phyloP scores from a whole-genome alignment of 192 early-diverging fungal genomes.

The Linnemannia hyalina region DNA sequence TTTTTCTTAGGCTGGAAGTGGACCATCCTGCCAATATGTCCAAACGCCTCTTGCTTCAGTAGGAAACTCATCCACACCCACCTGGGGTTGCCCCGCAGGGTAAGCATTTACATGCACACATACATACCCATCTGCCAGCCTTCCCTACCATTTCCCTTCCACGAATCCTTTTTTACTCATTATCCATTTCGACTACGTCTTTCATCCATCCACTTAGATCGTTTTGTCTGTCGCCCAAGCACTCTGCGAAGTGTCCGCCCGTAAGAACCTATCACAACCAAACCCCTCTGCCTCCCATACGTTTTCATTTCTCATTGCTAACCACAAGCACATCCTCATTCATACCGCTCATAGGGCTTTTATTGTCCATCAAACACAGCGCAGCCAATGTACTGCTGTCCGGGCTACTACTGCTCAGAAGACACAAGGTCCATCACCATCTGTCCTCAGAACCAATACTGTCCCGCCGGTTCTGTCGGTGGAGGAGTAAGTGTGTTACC shows the following conservation, averaged over 20 bases:
- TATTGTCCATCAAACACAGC: slow-evolving; percentile 64
- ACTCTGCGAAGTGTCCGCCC: slow-evolving; percentile 37
- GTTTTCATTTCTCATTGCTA: neutral
- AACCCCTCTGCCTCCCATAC: neutral
- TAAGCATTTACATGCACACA: slow-evolving; percentile 1
- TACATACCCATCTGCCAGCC: neutral
- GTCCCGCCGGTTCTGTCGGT: slow-evolving; percentile 62
- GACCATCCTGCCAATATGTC: slow-evolving; percentile 43
- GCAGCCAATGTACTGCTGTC: slow-evolving; percentile 73
- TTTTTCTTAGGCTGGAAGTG: slow-evolving; percentile 27
- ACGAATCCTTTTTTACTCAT: neutral
- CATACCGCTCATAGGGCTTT: slow-evolving; percentile 50
- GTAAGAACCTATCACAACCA: slow-evolving; percentile 13
- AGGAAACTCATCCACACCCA: slow-evolving; percentile 24
- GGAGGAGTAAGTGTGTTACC: slow-evolving; percentile 21
- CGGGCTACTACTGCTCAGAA: slow-evolving; percentile 68
- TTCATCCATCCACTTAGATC: slow-evolving; percentile 1
- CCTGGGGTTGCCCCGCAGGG: slow-evolving; percentile 50
- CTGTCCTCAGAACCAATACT: slow-evolving; percentile 70
- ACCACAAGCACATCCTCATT: neutral
- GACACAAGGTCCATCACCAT: slow-evolving; percentile 55
- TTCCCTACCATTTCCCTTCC: neutral
- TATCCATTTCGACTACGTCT: neutral
- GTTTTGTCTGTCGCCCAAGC: slow-evolving; percentile 49
- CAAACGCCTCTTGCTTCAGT: slow-evolving; percentile 27